Percentiles rank a stretch among this genome's conserved stretches.
Evolutionary conservation across 1,284 basidiomycete genomes (phyloP).

Genomic region (Cutaneotrichosporon dermatis): DNA sequence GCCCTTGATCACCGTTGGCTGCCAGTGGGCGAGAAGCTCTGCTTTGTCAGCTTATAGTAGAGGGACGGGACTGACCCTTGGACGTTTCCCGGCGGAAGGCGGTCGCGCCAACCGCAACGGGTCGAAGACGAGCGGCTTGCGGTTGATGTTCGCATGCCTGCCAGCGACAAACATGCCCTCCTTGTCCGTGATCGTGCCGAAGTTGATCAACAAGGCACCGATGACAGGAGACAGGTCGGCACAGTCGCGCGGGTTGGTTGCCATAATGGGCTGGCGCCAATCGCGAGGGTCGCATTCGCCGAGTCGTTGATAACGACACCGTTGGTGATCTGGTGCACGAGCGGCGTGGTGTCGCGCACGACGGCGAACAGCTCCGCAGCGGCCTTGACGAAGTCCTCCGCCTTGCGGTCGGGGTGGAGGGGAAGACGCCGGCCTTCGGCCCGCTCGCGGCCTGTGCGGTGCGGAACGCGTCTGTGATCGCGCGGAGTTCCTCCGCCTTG

Average conservation of each 20-base stretch:
- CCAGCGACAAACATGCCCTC: constrained; percentile 81
- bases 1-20: constrained; percentile 89
- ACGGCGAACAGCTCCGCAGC: constrained; percentile 54
- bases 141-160: constrained; percentile 62
- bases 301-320: constrained; percentile 85
- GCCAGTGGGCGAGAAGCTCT: constrained; percentile 78
- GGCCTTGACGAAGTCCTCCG: constrained; percentile 43
- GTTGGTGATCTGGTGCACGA: constrained; percentile 90
- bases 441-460: no score
- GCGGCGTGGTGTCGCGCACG: constrained; percentile 58
- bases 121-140: constrained; percentile 83
- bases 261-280: constrained; percentile 92
- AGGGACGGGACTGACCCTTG: constrained; percentile 38
- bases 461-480: constrained; percentile 41
- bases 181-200: constrained; percentile 72
- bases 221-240: constrained; percentile 67
- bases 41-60: constrained; percentile 9
- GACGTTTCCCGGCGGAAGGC: constrained; percentile 60
- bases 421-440: constrained; percentile 12
- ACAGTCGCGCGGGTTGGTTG: constrained; percentile 75
- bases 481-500: constrained; percentile 53
- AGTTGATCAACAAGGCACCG: constrained; percentile 77
- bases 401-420: not conserved
- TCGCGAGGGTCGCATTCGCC: constrained; percentile 83
- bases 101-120: constrained; percentile 92